A percentile compares a stretch with the other conserved stretches of the same genome.
Conservation (phyloP, 805 yeast genomes). For the Ogataea angusta region DNA sequence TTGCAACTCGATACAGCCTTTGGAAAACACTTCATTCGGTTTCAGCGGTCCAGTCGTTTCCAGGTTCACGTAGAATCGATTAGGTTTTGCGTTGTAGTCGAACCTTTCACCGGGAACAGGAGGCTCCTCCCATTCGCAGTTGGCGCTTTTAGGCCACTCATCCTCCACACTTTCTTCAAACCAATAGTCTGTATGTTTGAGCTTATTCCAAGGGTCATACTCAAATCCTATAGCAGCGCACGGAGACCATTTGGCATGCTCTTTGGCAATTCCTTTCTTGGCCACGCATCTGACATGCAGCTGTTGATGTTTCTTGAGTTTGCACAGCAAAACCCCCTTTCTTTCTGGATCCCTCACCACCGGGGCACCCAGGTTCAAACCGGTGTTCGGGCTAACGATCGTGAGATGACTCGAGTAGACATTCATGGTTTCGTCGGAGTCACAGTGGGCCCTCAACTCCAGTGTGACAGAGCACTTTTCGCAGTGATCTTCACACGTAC, state of each 20-base stretch:
- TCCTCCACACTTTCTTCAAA: slow-evolving; percentile 81
- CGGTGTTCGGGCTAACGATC: slow-evolving; percentile 34
- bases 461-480: slow-evolving; percentile 90
- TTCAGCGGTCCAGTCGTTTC: slow-evolving; percentile 90
- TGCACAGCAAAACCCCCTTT: slow-evolving; percentile 88
- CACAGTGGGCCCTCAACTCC: slow-evolving; percentile 80
- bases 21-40: slow-evolving; percentile 83
- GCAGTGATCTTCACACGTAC: slow-evolving; percentile 98
- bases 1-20: slow-evolving; percentile 82
- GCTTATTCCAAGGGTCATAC: slow-evolving; percentile 98
- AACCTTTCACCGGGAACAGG: slow-evolving; percentile 84
- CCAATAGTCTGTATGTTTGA: slow-evolving; percentile 96
- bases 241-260: slow-evolving; percentile 98
- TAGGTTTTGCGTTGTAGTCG: slow-evolving; percentile 80
- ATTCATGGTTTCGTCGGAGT: slow-evolving; percentile 80
- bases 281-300: slow-evolving; percentile 88
- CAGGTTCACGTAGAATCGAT: slow-evolving; percentile 78
- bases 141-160: slow-evolving; percentile 91
- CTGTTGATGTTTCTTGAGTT: slow-evolving; percentile 90
- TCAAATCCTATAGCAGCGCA: slow-evolving; percentile 94
- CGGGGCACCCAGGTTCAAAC: slow-evolving; percentile 67
- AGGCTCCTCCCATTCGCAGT: slow-evolving; percentile 94
- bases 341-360: slow-evolving; percentile 72
- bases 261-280: slow-evolving; percentile 95
- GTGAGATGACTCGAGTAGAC: slow-evolving; percentile 82